Conservation (phyloP, 208 protist genomes). For the Wallacemonas sp. region DNA sequence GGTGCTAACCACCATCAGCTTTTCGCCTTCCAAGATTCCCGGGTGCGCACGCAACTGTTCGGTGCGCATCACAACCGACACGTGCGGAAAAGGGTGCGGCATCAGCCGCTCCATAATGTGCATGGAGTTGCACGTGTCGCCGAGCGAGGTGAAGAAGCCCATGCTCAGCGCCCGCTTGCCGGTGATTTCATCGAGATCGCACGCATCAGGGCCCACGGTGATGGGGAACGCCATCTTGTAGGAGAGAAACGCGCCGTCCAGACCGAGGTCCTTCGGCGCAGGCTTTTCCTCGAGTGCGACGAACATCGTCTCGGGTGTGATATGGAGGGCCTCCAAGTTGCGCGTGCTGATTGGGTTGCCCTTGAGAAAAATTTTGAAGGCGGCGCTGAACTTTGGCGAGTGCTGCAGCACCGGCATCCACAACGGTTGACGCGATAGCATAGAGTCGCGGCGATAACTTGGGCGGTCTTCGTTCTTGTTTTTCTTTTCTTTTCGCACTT, state of each 20-base stretch:
- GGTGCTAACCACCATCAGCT: constrained; percentile 51
- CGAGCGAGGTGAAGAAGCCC: constrained; percentile 49
- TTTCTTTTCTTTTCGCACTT: constrained; percentile 12
- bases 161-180: constrained; percentile 23
- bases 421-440: constrained; percentile 54
- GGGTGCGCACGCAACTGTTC: constrained; percentile 30
- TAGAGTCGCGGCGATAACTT: too few species aligned
- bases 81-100: constrained; percentile 46
- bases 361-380: constrained; percentile 31
- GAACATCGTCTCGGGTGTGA: constrained; percentile 40
- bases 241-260: not conserved
- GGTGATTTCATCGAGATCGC: constrained; percentile 25
- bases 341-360: constrained; percentile 43
- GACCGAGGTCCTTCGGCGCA: not conserved
- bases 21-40: constrained; percentile 40
- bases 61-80: constrained; percentile 65
- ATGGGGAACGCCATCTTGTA: constrained; percentile 62
- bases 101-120: constrained; percentile 72
- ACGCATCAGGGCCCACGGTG: constrained; percentile 37
- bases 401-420: constrained; percentile 66
- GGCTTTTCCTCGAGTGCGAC: constrained; percentile 34
- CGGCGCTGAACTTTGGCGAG: constrained; percentile 45
- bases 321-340: constrained; percentile 20
- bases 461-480: not conserved
- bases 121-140: constrained; percentile 68